Percentiles rank a stretch among this genome's conserved stretches.
phyloP scores from a whole-genome alignment of 129 eudicot species.

The Gnaphalium uliginosum region DNA sequence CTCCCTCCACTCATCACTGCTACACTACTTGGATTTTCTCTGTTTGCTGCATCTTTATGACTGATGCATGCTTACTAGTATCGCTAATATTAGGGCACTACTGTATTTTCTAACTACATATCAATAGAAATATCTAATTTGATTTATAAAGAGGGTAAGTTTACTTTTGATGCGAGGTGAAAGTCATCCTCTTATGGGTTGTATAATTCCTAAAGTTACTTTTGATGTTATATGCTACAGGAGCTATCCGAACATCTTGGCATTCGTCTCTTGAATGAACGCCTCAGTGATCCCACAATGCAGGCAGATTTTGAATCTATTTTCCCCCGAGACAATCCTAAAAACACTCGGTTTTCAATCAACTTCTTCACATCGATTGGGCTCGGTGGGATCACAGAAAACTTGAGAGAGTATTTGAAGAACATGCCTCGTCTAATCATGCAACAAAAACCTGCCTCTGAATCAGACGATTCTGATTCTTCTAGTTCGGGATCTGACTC shows the following conservation, averaged over 20 bases:
- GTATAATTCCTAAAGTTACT: conserved; percentile 8
- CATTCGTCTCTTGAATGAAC: conserved; percentile 79
- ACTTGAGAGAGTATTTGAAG: conserved; percentile 80
- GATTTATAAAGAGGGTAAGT: neutral
- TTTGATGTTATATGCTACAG: conserved; percentile 39
- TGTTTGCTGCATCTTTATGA: too few species aligned
- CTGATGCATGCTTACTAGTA: too few species aligned
- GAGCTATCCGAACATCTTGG: conserved; percentile 96
- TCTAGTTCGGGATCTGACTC: conserved; percentile 57
- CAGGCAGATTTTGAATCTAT: conserved; percentile 81
- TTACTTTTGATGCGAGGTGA: neutral
- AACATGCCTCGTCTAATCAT: conserved; percentile 96
- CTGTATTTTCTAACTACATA: neutral
- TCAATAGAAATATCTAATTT: neutral
- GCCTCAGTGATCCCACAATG: conserved; percentile 83
- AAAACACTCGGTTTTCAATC: conserved; percentile 81
- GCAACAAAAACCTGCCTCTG: conserved; percentile 81
- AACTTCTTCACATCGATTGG: conserved; percentile 96
- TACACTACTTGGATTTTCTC: too few species aligned
- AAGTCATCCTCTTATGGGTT: neutral
- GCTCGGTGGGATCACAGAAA: conserved; percentile 93
- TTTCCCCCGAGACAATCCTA: conserved; percentile 86
- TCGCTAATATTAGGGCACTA: neutral
- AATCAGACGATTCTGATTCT: conserved; percentile 50
- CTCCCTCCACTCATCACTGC: too few species aligned